Evolutionary conservation across 805 yeast genomes (phyloP), one percentile per base, ranked within the genome.

Genomic region (Tetrapisispora pingtungensis): DNA sequence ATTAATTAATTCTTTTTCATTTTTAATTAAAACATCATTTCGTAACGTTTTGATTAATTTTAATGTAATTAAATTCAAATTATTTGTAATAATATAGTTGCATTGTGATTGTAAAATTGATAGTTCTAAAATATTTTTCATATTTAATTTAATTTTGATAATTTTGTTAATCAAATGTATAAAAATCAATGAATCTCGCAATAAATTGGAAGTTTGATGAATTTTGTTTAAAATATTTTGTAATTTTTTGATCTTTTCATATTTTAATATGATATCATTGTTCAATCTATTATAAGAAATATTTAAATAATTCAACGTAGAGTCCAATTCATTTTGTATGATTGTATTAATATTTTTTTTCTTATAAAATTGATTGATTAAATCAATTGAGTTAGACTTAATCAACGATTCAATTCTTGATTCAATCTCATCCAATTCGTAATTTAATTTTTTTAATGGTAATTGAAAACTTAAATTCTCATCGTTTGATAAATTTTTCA

Each of bases 231-330:
- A 48, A 5, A 57, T 61, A n/a, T 46, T 43, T 43, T 61, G 65
- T 22, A 62, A 40, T 43, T 49, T 58, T 24, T 55, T 55, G 4
- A 63, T 58, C 24, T 47, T 50, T 42, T 57, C 60, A 41, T 57
- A 60, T 31, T 65, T 64, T 28, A 47, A 45, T 33, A 62, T 31
- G 3, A 62, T 51, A 27, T 62, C 63, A 14, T 50, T 49, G 17
- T 59, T 51, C 18, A 62, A 46, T 43, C 65, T 57, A n/a, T 56
- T 51, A 36, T 60, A 60, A 1, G 65, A 61, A 40, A 61, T 48
- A 24, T 56, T 49, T 24, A 62, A 36, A 45, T 55, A 62, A 17
- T 56, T 54, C n/a, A 61, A 61, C 45, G 4, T 55, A 50, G 22
- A 40, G 43, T n/a, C 42, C 42, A 22, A 55, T 42, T 10, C 43